Evolutionary conservation across 306 rosid genomes (phyloP).

Genomic region (Begonia loranthoides): DNA sequence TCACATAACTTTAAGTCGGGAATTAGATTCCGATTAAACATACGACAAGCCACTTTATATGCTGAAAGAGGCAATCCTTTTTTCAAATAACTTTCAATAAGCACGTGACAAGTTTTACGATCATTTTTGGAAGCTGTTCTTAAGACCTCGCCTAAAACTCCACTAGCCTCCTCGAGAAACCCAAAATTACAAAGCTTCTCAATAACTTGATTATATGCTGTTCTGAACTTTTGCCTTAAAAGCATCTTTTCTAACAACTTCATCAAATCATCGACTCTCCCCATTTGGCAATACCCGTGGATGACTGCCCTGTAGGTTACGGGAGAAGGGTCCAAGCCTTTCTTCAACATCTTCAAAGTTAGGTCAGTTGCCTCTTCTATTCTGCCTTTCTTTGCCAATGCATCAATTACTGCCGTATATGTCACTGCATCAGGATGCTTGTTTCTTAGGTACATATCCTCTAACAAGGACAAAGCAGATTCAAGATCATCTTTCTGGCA

Average conservation of each 20-base stretch:
- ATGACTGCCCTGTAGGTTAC: slow-evolving; percentile 70
- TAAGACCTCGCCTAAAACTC: slow-evolving; percentile 59
- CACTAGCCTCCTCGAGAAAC: slow-evolving; percentile 60
- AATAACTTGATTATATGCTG: slow-evolving; percentile 62
- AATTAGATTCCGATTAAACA: slow-evolving; percentile 71
- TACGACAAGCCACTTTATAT: slow-evolving; percentile 65
- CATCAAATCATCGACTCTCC: slow-evolving; percentile 54
- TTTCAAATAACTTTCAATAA: slow-evolving; percentile 54
- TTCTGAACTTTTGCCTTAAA: slow-evolving; percentile 30
- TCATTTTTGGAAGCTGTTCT: slow-evolving; percentile 80
- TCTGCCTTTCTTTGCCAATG: slow-evolving; percentile 63
- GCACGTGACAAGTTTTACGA: slow-evolving; percentile 62
- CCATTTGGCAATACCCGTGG: slow-evolving; percentile 53
- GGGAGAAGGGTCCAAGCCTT: slow-evolving; percentile 71
- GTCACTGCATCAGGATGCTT: slow-evolving; percentile 77
- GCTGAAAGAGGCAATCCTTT: slow-evolving; percentile 58
- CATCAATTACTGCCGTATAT: slow-evolving; percentile 61
- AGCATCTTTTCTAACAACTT: slow-evolving; percentile 64
- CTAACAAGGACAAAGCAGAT: slow-evolving; percentile 61
- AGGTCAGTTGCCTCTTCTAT: slow-evolving; percentile 58
- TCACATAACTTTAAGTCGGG: slow-evolving; percentile 78
- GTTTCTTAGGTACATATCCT: slow-evolving; percentile 76
- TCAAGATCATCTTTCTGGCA: slow-evolving; percentile 65
- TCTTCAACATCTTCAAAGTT: slow-evolving; percentile 46
- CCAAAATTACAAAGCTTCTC: slow-evolving; percentile 78